Evolutionary conservation across 306 rosid species (phyloP), one percentile per base, ranked within the genome.

Genomic region (Sesbania bispinosa): DNA sequence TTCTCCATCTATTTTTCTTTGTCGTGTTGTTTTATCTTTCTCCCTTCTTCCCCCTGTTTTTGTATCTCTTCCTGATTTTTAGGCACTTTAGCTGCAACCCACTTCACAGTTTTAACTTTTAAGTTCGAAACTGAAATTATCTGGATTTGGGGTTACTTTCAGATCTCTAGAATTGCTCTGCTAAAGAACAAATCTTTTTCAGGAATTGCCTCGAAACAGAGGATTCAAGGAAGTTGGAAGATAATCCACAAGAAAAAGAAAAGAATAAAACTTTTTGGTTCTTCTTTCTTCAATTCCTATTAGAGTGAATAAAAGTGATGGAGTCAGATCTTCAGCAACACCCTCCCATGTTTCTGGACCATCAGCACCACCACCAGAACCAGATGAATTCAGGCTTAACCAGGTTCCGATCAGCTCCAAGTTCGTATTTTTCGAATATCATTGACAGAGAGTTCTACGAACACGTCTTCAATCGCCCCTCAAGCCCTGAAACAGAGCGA

Each of bases 401-500:
- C 10, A 75, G 99, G 42, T 88, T 85, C 73, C 87, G 89, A 41
- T 91, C 99, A 54, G 97, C 97, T 0, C 99, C 99, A 26, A 94
- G 97, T 78, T 94, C 97, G 0, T 94, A 81, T 81, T 94, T 90
- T 75, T 51, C 89, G 14, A 84, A 62, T 16, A 71, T 86, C 13
- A 58, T 88, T 26, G 99, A 94, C 80, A 64, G 77, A 24, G 96
- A 94, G 15, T 80, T 88, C 74, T 87, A 88, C 11, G 88, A 89
- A 7, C 85, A 85, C 41, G 73, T 89, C 67, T 85, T 94, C 70
- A 83, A 86, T 69, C 83, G 86, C 6, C 93, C 96, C 6, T 74
- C 97, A 0, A 94, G 97, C 69, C 99, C 97, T 0, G 97, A 89
- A 85, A 91, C 97, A 0, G 97, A 94, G 66, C 18, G 84, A 54